Conservation (phyloP, 2,329 filamentous ascomycete genomes). For the Diaporthe amygdali region DNA sequence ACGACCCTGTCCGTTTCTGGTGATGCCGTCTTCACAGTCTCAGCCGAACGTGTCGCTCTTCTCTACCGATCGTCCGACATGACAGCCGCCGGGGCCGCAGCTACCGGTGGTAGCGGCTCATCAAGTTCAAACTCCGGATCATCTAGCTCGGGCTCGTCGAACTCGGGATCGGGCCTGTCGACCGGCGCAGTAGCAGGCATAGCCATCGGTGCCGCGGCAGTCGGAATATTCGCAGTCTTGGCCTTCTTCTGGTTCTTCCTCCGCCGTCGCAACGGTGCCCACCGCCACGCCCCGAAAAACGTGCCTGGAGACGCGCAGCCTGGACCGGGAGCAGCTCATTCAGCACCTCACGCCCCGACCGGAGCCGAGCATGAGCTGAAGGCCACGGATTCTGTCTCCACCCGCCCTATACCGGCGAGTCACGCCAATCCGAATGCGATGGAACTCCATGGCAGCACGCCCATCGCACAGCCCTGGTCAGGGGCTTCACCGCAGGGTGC, state of each 20-base stretch:
- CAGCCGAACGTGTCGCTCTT: constrained; percentile 13
- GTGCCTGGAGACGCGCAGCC: background rate
- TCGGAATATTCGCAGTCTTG: background rate
- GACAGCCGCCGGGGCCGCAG: background rate
- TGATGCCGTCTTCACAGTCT: constrained; percentile 9
- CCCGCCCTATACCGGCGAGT: background rate
- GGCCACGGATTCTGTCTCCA: background rate
- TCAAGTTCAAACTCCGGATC: background rate
- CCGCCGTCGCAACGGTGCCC: background rate
- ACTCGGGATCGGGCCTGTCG: background rate
- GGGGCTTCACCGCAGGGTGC: background rate
- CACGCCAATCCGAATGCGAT: background rate
- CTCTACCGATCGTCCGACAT: constrained; percentile 17
- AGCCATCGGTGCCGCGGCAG: constrained; percentile 16
- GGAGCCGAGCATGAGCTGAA: constrained; percentile 9
- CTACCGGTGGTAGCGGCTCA: background rate
- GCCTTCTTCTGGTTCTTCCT: constrained; percentile 14
- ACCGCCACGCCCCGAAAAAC: background rate
- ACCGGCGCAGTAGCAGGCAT: constrained; percentile 18
- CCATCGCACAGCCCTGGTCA: background rate
- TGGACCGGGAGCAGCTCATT: background rate
- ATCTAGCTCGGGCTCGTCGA: background rate
- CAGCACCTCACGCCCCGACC: background rate
- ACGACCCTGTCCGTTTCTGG: constrained; percentile 9
- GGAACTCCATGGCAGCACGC: constrained; percentile 9